Base-by-base conservation (phyloP, 2,329 filamentous ascomycete genomes). In the Penicillium sp. region DNA sequence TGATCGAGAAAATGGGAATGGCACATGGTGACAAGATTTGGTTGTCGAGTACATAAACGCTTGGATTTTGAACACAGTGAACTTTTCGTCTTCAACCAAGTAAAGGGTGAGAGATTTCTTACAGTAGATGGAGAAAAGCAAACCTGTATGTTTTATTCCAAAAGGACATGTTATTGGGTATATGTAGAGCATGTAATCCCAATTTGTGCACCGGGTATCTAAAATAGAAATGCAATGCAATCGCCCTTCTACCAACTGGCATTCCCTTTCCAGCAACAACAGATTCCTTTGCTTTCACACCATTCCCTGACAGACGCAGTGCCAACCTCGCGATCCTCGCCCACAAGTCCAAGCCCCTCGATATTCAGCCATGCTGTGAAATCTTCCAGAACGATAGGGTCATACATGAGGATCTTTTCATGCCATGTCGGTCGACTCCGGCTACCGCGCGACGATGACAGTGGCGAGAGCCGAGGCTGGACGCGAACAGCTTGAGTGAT, bases 381-480 rank as follows among this genome's bases (percentile, higher is more conserved):
- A 63, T 97, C 92, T 74, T 97, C 93, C 0, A 97, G 75, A 1
- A 94, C 82, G 43, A 99, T 89, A 0, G 93, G 91, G 67, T 97
- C 93, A 71, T 96, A 97, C 71, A 97, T 85, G 6, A 97, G 79
- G 47, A 99, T 97, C 76, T 92, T 96, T 75, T 97, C 91, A 66
- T 96, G 82, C 90, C 93, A 97, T 2, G 85, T 91, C 3, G 80
- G 81, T 3, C 71, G 68, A 6, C 67, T 71, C 7, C 72, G 70
- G 56, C 81, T 70, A 9, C 72, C 74, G 2, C 74, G 73, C 6
- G 74, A 51, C 23, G 55, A 53, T 17, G 61, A 59, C 6, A 50
- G 53, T 2, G 51, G 49, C 9, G 60, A 58, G 17, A 62, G 42
- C 10, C 60, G 76, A 19, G 76, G 69, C 29, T 80, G 75, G 7